Evolutionary conservation across 306 rosid species (phyloP).

Genomic region (Malus sieversii): DNA sequence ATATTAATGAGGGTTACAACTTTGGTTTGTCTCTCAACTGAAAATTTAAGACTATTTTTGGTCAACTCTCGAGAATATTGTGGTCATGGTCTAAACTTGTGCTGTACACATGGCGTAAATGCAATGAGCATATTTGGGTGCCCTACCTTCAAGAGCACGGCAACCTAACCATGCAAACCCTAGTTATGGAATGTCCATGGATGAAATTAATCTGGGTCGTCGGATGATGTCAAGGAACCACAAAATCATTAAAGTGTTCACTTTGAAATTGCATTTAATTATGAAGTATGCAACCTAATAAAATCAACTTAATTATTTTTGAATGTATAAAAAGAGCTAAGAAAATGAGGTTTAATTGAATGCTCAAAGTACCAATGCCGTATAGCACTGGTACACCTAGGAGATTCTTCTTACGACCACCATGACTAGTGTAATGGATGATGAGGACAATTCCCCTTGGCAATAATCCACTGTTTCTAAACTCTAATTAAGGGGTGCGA

Average conservation of each 20-base stretch:
- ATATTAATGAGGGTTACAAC: conserved; percentile 22
- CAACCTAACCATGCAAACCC: background rate
- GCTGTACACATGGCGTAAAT: conserved; percentile 5
- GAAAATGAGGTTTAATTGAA: background rate
- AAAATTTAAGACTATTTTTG: background rate
- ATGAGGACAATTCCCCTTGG: background rate
- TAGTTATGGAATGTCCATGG: background rate
- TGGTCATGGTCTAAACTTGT: conserved; percentile 17
- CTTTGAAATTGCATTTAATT: conserved; percentile 28
- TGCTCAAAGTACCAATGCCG: conserved; percentile 27
- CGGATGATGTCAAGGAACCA: background rate
- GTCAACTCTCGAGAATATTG: conserved; percentile 33
- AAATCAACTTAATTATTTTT: background rate
- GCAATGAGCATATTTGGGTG: background rate
- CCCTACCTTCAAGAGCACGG: conserved; percentile 13
- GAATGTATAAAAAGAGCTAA: background rate
- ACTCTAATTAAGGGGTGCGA: background rate
- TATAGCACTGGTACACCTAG: conserved; percentile 24
- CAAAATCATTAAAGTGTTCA: background rate
- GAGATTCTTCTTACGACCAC: conserved; percentile 4
- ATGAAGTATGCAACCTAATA: conserved; percentile 26
- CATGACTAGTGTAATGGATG: conserved; percentile 24
- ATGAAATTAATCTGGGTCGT: background rate
- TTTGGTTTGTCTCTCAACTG: conserved; percentile 10
- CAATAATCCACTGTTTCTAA: background rate